Evolutionary conservation across 2,329 filamentous ascomycete genomes (phyloP).

Genomic region (Diaporthe aspalathi): DNA sequence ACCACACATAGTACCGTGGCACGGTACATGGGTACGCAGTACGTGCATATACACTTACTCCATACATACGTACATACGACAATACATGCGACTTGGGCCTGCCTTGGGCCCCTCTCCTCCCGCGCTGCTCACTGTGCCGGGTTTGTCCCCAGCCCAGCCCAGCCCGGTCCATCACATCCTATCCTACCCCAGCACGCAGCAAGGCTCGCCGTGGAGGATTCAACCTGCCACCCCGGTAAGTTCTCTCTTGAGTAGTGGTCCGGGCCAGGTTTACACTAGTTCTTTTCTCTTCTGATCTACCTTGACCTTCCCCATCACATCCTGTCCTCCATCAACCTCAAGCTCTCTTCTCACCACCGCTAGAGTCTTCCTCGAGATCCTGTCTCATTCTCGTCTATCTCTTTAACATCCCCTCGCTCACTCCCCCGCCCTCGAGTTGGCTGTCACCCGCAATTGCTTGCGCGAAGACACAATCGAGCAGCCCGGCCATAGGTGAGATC

Average conservation of each 20-base stretch:
- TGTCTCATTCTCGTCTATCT: constrained; percentile 27
- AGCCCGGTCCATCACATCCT: constrained; percentile 24
- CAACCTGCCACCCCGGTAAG: constrained; percentile 29
- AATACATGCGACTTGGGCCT: background rate
- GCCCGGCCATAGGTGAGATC: constrained; percentile 27
- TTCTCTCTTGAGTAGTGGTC: constrained; percentile 26
- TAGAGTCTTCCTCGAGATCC: constrained; percentile 18
- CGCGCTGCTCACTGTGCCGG: constrained; percentile 24
- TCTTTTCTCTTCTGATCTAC: constrained; percentile 39
- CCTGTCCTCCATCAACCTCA: constrained; percentile 35
- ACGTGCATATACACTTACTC: constrained; percentile 10
- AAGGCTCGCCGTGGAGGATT: constrained; percentile 31
- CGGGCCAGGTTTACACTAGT: constrained; percentile 34
- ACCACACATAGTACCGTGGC: constrained; percentile 24
- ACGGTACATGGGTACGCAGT: constrained; percentile 25
- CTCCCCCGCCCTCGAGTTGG: constrained; percentile 30
- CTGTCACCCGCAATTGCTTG: constrained; percentile 26
- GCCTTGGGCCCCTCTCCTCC: constrained; percentile 23
- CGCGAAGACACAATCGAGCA: constrained; percentile 26
- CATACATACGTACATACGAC: too few relatives aligned
- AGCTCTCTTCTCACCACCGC: constrained; percentile 35
- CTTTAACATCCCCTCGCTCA: constrained; percentile 11
- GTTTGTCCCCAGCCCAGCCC: constrained; percentile 29
- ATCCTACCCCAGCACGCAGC: constrained; percentile 31
- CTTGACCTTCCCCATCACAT: constrained; percentile 36